These are phyloP conservation scores for Solanum stenotomum DNA, from an alignment of 257 asterid genomes.

Conservation along the genomic window DNA sequence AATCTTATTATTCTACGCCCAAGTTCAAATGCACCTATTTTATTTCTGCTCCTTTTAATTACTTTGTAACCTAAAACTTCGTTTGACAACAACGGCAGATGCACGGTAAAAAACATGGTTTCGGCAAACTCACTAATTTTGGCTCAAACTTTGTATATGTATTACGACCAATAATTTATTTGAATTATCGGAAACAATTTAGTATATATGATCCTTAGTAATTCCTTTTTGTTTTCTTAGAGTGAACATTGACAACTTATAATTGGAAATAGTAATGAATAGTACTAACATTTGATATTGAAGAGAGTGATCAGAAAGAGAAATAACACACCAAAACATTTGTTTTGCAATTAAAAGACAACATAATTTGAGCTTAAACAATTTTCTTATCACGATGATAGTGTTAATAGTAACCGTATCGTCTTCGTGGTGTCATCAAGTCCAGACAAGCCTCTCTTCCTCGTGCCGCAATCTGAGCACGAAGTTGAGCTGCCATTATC, in stretches of 20 bases:
- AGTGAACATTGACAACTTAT: not conserved
- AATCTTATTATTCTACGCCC: too few species aligned
- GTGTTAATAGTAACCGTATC: not conserved
- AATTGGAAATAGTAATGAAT: not conserved
- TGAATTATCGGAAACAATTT: not conserved
- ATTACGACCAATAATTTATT: not conserved
- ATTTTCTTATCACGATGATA: not conserved
- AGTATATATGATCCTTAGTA: not conserved
- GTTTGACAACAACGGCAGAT: too few species aligned
- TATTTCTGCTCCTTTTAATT: too few species aligned
- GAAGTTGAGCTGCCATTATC: not conserved
- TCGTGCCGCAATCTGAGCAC: not conserved
- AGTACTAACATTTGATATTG: not conserved
- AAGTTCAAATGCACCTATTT: too few species aligned
- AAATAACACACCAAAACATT: not conserved
- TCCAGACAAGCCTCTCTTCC: conserved; percentile 1
- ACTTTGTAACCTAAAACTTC: too few species aligned
- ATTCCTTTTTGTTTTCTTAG: not conserved
- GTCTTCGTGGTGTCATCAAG: not conserved
- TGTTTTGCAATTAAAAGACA: not conserved
- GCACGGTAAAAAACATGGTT: too few species aligned
- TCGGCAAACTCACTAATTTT: too few species aligned
- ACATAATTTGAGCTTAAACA: not conserved
- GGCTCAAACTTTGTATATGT: rapidly evolving
- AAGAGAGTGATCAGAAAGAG: not conserved